Percentiles rank a stretch among this genome's conserved stretches.
These are phyloP conservation scores for Nicotiana noctiflora DNA, from an alignment of 257 asterid species.

Conservation along the genomic window DNA sequence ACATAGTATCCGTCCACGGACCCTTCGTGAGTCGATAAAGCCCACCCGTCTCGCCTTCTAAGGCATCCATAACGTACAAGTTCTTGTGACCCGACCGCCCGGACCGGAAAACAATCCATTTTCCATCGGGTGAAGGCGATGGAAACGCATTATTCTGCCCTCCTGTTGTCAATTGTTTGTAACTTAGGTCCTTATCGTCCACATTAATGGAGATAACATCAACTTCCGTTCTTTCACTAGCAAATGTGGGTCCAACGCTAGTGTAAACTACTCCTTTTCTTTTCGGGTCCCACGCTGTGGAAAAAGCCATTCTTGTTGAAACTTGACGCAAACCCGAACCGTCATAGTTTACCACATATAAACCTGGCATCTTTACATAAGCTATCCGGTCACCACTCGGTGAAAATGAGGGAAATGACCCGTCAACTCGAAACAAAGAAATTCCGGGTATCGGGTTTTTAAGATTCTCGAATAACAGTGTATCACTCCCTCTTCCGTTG, in stretches of 20 bases:
- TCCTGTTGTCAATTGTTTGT: conserved; percentile 45
- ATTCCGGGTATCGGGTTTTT: conserved; percentile 38
- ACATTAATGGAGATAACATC: conserved; percentile 69
- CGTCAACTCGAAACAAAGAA: conserved; percentile 70
- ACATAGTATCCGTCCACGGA: conserved; percentile 86
- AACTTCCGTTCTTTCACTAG: conserved; percentile 63
- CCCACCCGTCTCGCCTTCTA: conserved; percentile 58
- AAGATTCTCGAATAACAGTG: conserved; percentile 51
- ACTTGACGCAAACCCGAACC: conserved; percentile 63
- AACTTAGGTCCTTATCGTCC: conserved; percentile 45
- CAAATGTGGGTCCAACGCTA: conserved; percentile 63
- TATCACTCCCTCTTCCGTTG: conserved; percentile 20
- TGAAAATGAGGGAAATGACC: conserved; percentile 80
- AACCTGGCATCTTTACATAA: conserved; percentile 51
- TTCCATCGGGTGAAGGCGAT: conserved; percentile 85
- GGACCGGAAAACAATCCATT: conserved; percentile 80
- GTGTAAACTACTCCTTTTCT: conserved; percentile 80
- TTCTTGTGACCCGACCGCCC: conserved; percentile 84
- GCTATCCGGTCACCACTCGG: conserved; percentile 68
- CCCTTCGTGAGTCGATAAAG: conserved; percentile 56
- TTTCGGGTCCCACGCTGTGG: conserved; percentile 83
- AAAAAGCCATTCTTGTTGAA: conserved; percentile 32
- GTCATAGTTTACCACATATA: conserved; percentile 61
- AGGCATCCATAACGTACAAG: conserved; percentile 77
- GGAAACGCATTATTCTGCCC: conserved; percentile 84